phyloP scores from a whole-genome alignment of 495 filamentous ascomycete species.

The Tuber aestivum region DNA sequence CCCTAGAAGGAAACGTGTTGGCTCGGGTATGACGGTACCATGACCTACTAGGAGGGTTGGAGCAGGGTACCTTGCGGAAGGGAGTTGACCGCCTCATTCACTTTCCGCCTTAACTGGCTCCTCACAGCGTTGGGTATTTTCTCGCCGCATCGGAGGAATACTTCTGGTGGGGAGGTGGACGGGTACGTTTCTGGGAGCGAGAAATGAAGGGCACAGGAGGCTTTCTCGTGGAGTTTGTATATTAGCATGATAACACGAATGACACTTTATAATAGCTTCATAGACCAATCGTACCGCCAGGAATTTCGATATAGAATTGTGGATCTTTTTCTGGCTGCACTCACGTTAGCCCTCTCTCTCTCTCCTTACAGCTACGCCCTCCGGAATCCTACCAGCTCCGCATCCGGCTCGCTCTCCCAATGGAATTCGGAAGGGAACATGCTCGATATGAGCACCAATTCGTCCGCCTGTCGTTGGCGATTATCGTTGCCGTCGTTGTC shows the following conservation, averaged over 20 bases:
- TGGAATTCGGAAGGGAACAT: background rate
- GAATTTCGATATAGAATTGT: background rate
- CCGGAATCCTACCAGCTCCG: slow-evolving; percentile 2
- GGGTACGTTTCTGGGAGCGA: slow-evolving; percentile 5
- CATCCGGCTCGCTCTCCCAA: background rate
- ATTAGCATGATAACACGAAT: background rate
- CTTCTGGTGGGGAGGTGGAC: background rate
- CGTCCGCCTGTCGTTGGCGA: background rate
- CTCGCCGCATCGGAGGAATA: slow-evolving; percentile 4
- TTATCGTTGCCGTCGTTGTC: background rate
- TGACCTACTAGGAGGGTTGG: background rate
- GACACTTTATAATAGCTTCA: background rate
- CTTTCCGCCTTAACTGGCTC: slow-evolving; percentile 3
- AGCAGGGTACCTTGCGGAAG: background rate
- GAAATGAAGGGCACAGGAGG: slow-evolving; percentile 4
- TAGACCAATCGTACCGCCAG: background rate
- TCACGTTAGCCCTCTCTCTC: background rate
- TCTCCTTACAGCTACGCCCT: background rate
- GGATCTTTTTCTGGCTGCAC: background rate
- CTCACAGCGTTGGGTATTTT: background rate
- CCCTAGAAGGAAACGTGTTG: background rate
- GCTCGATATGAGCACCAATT: background rate
- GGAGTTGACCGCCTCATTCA: background rate
- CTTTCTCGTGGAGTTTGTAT: background rate
- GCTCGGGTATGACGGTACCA: background rate